These are phyloP conservation scores for Ganoderma boninense DNA, from an alignment of 1,284 basidiomycete genomes.

Conservation along the genomic window DNA sequence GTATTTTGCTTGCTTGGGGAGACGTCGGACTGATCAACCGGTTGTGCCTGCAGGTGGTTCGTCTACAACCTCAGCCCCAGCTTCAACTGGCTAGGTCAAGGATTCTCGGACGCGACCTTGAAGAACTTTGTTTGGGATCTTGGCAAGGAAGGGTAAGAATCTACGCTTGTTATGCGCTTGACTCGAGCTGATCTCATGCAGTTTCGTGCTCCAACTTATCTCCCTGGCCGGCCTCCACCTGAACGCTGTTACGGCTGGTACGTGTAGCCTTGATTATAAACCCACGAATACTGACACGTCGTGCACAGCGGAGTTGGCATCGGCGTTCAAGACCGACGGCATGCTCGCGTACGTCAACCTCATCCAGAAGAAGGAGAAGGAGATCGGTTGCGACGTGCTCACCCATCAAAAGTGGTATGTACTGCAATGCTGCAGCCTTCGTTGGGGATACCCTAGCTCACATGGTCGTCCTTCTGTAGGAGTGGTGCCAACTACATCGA, in stretches of 20 bases:
- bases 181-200: conserved; percentile 37
- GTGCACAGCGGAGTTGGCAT: conserved; percentile 73
- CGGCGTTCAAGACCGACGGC: conserved; percentile 81
- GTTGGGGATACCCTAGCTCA: conserved; percentile 6
- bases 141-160: conserved; percentile 82
- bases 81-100: conserved; percentile 92
- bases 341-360: conserved; percentile 91
- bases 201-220: conserved; percentile 86
- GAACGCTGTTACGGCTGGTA: conserved; percentile 83
- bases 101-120: conserved; percentile 80
- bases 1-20: conserved; percentile 5
- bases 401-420: conserved; percentile 16
- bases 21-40: neutral
- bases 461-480: conserved; percentile 48
- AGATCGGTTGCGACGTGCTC: conserved; percentile 87
- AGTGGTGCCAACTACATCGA: conserved; percentile 91
- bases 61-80: conserved; percentile 96
- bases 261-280: conserved; percentile 17
- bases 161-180: neutral
- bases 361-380: conserved; percentile 88
- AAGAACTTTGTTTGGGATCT: conserved; percentile 93
- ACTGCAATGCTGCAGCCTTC: neutral
- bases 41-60: conserved; percentile 62
- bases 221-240: conserved; percentile 91
- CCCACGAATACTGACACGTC: neutral